These are phyloP conservation scores for Arthroderma uncinatum DNA, from an alignment of 2,329 filamentous ascomycete species.

Conservation along the genomic window DNA sequence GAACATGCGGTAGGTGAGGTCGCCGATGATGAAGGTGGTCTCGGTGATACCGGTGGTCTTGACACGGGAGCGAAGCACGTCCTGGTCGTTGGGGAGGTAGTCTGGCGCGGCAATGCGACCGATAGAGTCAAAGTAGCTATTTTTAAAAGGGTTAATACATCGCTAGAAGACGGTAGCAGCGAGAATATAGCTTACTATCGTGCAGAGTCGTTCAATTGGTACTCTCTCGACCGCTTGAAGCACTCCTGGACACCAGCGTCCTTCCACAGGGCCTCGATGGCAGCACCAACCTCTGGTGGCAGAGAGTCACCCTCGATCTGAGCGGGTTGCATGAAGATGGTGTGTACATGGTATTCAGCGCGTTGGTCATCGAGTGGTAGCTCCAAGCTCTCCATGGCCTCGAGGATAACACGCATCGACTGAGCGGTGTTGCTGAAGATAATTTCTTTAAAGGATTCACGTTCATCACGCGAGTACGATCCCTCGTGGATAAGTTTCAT, in stretches of 20 bases:
- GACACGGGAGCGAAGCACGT: slow-evolving; percentile 88
- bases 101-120: slow-evolving; percentile 80
- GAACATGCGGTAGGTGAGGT: slow-evolving; percentile 94
- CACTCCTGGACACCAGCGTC: slow-evolving; percentile 87
- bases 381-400: slow-evolving; percentile 57
- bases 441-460: slow-evolving; percentile 60
- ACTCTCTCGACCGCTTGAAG: slow-evolving; percentile 90
- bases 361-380: slow-evolving; percentile 81
- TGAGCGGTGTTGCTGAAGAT: slow-evolving; percentile 62
- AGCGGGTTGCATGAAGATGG: slow-evolving; percentile 95
- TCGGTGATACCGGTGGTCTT: slow-evolving; percentile 97
- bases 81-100: slow-evolving; percentile 91
- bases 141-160: background rate
- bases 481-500: slow-evolving; percentile 99
- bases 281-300: slow-evolving; percentile 85
- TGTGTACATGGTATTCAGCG: slow-evolving; percentile 95
- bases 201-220: slow-evolving; percentile 91
- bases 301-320: slow-evolving; percentile 93
- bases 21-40: slow-evolving; percentile 89
- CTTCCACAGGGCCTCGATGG: slow-evolving; percentile 86
- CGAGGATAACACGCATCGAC: slow-evolving; percentile 59
- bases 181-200: slow-evolving; percentile 59
- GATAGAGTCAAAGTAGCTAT: slow-evolving; percentile 90
- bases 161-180: background rate
- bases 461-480: slow-evolving; percentile 85